Base-by-base conservation (phyloP, 495 filamentous ascomycete genomes). In the Penicillium maclennaniae region DNA sequence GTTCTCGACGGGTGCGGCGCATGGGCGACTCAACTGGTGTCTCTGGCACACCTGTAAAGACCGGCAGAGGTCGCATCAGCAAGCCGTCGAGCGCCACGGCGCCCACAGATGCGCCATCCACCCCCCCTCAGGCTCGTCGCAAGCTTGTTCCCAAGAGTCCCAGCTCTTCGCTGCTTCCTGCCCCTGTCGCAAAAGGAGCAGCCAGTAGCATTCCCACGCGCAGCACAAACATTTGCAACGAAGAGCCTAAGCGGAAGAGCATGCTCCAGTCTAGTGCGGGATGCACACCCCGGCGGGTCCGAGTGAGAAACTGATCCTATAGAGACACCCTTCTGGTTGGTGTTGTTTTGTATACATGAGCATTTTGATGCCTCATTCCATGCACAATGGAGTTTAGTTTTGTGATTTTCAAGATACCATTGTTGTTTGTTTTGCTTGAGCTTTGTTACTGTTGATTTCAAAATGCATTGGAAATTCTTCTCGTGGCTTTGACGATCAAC, bases 111-210 rank as follows among this genome's bases (percentile, higher is more conserved):
- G 57, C 20, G 12, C 59, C 67, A 0, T 58, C 56, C 4, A 70
- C 66, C 7, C 68, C 70, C 15, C 62, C 61, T 25, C 65, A 67
- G 43, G 61, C 63, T 28, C 71, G 74, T 43, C 72, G 69, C 27
- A 77, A 71, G 55, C 47, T 77, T 28, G 63, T 62, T 25, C 74
- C 71, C 42, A 73, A 70, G 51, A 69, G 71, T 14, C 71, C 71
- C 5, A 65, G 61, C 28, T 53, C 54, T 9, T 61, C 59, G 4
- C 36, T 63, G 51, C 47, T 62, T 15, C 53, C 54, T 9, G 58
- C 61, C 2, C 50, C 59, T 0, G 49, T 58, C 1, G 51, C 58
- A 23, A 67, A 59, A 46, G 62, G 49, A 23, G 39, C 21, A 36
- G 55, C 59, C 36, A 63, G 58, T 56, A 52, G 57, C 15, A 67